A percentile compares a stretch with the other conserved stretches of the same genome.
phyloP scores from a whole-genome alignment of 148 eudicot genomes.

The Hydrangea macrophylla region DNA sequence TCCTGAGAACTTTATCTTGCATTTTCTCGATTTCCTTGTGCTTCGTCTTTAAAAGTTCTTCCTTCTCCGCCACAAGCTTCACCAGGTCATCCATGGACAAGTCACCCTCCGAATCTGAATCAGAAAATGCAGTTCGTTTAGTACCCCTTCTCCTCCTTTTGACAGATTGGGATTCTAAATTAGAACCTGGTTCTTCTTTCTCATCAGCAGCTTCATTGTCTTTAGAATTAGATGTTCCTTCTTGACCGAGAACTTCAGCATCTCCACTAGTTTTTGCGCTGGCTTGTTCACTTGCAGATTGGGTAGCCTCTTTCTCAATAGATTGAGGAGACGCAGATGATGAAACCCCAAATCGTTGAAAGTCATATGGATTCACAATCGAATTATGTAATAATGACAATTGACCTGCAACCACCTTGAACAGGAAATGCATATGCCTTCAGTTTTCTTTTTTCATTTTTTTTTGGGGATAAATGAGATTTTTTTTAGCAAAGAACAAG shows the following conservation, averaged over 20 bases:
- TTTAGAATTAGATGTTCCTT: slow-evolving; percentile 29
- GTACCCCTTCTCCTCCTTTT: slow-evolving; percentile 29
- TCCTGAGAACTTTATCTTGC: slow-evolving; percentile 73
- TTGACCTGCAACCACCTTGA: slow-evolving; percentile 34
- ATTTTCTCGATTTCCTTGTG: slow-evolving; percentile 52
- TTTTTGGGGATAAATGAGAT: background rate
- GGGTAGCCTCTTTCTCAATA: slow-evolving; percentile 35
- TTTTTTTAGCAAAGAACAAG: background rate
- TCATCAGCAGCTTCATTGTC: slow-evolving; percentile 22
- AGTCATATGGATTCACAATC: slow-evolving; percentile 22
- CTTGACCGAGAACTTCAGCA: slow-evolving; percentile 16
- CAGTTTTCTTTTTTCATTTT: background rate
- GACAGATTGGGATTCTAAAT: slow-evolving; percentile 22
- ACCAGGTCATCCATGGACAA: no score
- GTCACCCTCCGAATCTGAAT: no score
- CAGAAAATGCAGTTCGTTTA: slow-evolving; percentile 49
- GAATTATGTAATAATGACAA: slow-evolving; percentile 38
- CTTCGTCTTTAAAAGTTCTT: slow-evolving; percentile 46
- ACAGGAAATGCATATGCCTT: slow-evolving; percentile 10
- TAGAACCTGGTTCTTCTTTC: slow-evolving; percentile 44
- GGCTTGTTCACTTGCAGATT: slow-evolving; percentile 27
- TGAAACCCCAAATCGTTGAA: slow-evolving; percentile 54
- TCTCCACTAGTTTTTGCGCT: slow-evolving; percentile 17
- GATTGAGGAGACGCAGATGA: slow-evolving; percentile 65
- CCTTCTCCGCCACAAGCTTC: no score